A percentile compares a stretch with the other conserved stretches of the same genome.
Evolutionary conservation across 2,329 filamentous ascomycete genomes (phyloP).

Genomic region (Fusarium hainanense): DNA sequence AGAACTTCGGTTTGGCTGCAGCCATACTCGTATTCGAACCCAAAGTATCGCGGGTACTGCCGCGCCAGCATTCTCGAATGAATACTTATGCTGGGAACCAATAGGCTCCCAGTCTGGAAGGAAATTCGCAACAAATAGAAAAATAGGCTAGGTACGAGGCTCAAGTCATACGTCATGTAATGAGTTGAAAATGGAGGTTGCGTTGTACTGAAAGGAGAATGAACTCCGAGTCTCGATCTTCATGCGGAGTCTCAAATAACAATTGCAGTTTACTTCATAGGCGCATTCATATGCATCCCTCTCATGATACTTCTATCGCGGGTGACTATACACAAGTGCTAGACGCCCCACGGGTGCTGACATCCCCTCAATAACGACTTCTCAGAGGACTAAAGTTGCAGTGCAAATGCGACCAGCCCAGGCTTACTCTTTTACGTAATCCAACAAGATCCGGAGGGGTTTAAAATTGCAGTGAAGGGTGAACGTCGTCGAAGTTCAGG

Average conservation of each 20-base stretch:
- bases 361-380: too few species aligned
- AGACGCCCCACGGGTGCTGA: too few species aligned
- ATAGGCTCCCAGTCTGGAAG: conserved; percentile 19
- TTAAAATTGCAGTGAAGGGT: neutral
- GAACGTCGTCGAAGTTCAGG: too few species aligned
- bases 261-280: conserved; percentile 6
- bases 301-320: too few species aligned
- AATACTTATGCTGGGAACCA: neutral
- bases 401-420: too few species aligned
- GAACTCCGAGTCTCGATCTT: conserved; percentile 41
- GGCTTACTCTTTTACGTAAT: too few species aligned
- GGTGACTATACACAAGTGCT: too few species aligned
- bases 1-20: conserved; percentile 4
- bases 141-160: conserved; percentile 23
- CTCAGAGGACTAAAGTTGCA: too few species aligned
- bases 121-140: neutral
- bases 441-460: neutral
- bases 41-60: conserved; percentile 4
- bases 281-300: neutral
- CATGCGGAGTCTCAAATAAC: conserved; percentile 21
- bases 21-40: conserved; percentile 19
- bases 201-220: conserved; percentile 17
- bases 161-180: conserved; percentile 41
- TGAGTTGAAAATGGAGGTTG: conserved; percentile 39
- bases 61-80: conserved; percentile 24